Conservation (phyloP, 495 filamentous ascomycete genomes). For the Hypoxylon fragiforme region DNA sequence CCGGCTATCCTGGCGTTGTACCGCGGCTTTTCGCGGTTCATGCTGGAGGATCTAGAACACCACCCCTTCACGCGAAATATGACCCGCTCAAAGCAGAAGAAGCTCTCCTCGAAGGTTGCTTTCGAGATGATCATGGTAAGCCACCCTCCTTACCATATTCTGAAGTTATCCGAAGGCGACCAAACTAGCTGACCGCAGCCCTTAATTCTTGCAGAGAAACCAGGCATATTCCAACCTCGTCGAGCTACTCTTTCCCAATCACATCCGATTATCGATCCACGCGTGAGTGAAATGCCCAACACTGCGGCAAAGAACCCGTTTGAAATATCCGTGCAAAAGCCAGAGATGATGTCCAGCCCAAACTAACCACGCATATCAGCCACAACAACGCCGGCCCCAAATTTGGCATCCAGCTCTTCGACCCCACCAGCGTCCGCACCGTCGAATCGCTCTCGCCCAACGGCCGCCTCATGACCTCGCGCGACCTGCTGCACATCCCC, state of each 20-base stretch:
- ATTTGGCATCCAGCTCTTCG: slow-evolving; percentile 46
- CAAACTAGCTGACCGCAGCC: slow-evolving; percentile 1
- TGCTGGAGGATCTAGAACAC: slow-evolving; percentile 49
- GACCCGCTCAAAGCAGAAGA: slow-evolving; percentile 39
- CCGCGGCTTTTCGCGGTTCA: slow-evolving; percentile 51
- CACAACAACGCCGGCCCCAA: slow-evolving; percentile 48
- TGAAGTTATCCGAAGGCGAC: not conserved
- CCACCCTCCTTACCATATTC: not conserved
- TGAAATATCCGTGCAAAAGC: no score
- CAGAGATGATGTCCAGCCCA: no score
- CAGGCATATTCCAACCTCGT: slow-evolving; percentile 49
- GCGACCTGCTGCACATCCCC: slow-evolving; percentile 46
- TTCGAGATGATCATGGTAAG: slow-evolving; percentile 42
- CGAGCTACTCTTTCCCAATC: slow-evolving; percentile 42
- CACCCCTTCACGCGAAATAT: slow-evolving; percentile 31
- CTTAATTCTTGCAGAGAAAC: slow-evolving; percentile 32
- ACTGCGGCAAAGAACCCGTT: no score
- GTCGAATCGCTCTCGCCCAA: slow-evolving; percentile 27
- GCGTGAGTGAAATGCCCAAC: slow-evolving; percentile 36
- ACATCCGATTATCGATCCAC: slow-evolving; percentile 47
- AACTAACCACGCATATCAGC: slow-evolving; percentile 2
- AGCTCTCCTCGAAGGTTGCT: slow-evolving; percentile 38
- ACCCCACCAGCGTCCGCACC: slow-evolving; percentile 25
- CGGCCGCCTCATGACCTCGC: slow-evolving; percentile 14
- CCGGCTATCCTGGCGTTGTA: slow-evolving; percentile 43